Base-by-base conservation (phyloP, 2,329 filamentous ascomycete genomes). In the Zelopaecilomyces penicillatus region DNA sequence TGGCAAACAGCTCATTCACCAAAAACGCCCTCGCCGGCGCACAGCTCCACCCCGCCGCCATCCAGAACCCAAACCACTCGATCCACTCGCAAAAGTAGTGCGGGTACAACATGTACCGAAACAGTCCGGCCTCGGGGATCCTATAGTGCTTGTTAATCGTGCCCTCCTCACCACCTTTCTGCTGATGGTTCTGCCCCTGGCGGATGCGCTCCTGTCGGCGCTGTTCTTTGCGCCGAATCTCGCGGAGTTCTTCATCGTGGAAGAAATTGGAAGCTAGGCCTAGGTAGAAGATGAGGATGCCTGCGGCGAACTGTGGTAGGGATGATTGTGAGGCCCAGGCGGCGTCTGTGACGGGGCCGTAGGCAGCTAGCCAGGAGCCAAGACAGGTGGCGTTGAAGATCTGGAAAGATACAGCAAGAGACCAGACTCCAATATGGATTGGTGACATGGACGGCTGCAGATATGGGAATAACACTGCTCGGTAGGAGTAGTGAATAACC, bases 61-160 rank as follows among this genome's bases (percentile, higher is more conserved):
- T 76, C 71, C 83, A 89, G 63, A 89, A 98, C 0, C 93, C 93
- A 4, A 76, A 64, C 93, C 93, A 98, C 72, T 98, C 93, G 43
- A 95, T 63, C 93, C 93, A 98, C 68, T 98, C 93, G 60, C 83
- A 85, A n/a, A 95, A 73, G 64, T 96, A 98, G 63, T 98, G 93
- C 53, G 93, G 89, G 64, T 84, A 95, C 47, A 97, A 74, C 59
- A 95, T 78, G 57, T 82, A 83, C 52, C 76, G 73, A 66, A 97
- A 98, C 41, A 95, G 66, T 1, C 90, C 89, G 41, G 83, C 83
- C 58, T 87, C 72, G 0, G 93, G 93, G 42, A 98, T 78, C 67
- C 86, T 80, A 63, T 97, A 97, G 49, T 94, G 78, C 67, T 93
- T 95, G 38, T 85, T 76, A 37, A 66, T 63, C 9, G 52, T 48